Base-by-base conservation (phyloP, 805 yeast genomes). In the Candida ascalaphidarum region DNA sequence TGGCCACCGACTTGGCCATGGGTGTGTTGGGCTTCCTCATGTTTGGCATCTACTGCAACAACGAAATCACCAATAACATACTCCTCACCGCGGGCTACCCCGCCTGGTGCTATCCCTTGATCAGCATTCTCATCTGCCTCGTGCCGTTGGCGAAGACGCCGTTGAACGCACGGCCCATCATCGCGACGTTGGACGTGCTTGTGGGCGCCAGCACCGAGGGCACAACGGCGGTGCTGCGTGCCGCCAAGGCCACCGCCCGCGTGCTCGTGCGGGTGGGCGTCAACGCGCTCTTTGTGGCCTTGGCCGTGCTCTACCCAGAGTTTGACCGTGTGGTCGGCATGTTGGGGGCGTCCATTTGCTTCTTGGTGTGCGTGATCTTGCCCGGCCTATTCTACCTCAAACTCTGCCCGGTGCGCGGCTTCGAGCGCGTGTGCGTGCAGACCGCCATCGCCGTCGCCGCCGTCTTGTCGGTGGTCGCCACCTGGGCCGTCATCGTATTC, bases 121-220 rank as follows among this genome's bases (percentile, higher is more conserved):
- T 86, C 25, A 77, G 86, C 26, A 65, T 68, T 0, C 56, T 81
- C 22, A 80, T 85, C 69, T 81, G 94, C n/a, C 40, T 84, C 5
- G 71, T 86, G 14, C 95, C 96, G 1, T 51, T 85, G 17, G 83
- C 95, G 2, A 86, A 86, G 44, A 69, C 85, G 1, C 95, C 96
- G 1, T 63, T 85, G 22, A 79, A 78, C 39, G 82, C 88, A 9
- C 74, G 85, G 44, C 96, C 96, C 0, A 75, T 86, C 17, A 71
- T 82, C 18, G 66, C 88, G 1, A 74, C 85, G 1, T 45, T 81
- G 21, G 94, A 82, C 41, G 52, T 64, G 8, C 31, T 75, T n/a
- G 50, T 72, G 18, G 55, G 58, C 32, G 52, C 54, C 15, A 53
- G 53, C 26, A 33, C 34, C 20, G 28, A 5, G 12, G 32, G 3